Evolutionary conservation across 768 basidiomycete genomes (phyloP), one percentile per base, ranked within the genome.

Genomic region (Lactarius indigo): DNA sequence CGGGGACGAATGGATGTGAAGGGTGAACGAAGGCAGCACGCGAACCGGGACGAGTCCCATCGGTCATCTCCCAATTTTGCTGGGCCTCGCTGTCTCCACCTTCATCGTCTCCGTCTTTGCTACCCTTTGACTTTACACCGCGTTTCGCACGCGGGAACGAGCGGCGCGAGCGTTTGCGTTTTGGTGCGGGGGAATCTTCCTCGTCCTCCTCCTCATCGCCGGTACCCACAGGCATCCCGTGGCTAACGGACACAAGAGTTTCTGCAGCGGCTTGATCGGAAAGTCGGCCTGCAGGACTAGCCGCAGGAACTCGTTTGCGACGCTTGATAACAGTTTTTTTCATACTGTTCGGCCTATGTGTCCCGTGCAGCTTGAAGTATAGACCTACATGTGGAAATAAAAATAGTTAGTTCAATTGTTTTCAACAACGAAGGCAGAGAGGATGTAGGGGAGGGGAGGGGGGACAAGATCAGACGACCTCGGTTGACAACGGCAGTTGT

Each of bases 261-360:
- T 94, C 93, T 13, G 93, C 93, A 2, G 93, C 93, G 42, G 92
- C 92, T 74, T 93, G 91, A 75, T 95, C 93, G 13, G 88, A 84
- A 81, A 92, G 83, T 33, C 83, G 81, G 71, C 79, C 80, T 54
- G 70, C 74, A 71, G 81, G 70, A 69, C 80, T 74, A 12, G 90
- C 94, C 59, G 96, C 96, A 41, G 97, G 95, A 50, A 99, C 96
- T 71, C 97, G 89, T 79, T 98, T 98, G 70, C 97, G 84, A 39
- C 97, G 86, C 80, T 99, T 99, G 84, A 99, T 99, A 71, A 97
- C 94, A 5, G 93, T 91, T 82, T 98, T 98, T 79, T 97, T 98
- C 95, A 99, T 96, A 69, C 94, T 93, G 70, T 95, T 96, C 44
- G 97, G 97, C 42, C 97, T 87, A 73, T 98, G 95, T 2, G 92